phyloP scores from a whole-genome alignment of 441 rosid genomes.

The Aquilaria agallochum region DNA sequence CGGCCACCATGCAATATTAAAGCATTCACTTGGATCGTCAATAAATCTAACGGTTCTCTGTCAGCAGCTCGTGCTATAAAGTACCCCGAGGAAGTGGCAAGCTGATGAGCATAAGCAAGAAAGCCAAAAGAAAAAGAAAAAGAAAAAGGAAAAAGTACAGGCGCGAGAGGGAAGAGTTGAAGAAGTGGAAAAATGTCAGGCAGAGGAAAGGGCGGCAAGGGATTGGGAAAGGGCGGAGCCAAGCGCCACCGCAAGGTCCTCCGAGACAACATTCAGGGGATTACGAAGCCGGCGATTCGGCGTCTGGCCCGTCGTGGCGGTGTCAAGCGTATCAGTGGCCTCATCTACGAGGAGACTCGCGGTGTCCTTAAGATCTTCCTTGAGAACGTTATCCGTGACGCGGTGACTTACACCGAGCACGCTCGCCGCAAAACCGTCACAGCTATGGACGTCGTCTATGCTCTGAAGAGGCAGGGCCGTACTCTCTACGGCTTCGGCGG shows the following conservation, averaged over 20 bases:
- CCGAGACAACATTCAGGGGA: constrained; percentile 14
- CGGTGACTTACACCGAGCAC: too few species aligned
- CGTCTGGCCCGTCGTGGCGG: constrained; percentile 22
- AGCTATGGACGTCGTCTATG: constrained; percentile 23
- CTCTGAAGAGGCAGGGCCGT: constrained; percentile 21
- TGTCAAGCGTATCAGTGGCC: constrained; percentile 20
- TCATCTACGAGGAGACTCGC: constrained; percentile 11
- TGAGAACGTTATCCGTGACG: too few species aligned
- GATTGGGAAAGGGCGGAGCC: constrained; percentile 30
- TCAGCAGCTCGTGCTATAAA: not conserved
- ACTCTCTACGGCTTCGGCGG: constrained; percentile 17
- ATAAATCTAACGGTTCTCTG: constrained; percentile 10
- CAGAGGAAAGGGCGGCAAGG: constrained; percentile 28
- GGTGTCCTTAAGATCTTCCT: too few species aligned
- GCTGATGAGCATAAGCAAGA: too few species aligned
- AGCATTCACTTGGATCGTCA: constrained; percentile 10
- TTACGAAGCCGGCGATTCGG: constrained; percentile 11
- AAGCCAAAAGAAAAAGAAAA: not conserved
- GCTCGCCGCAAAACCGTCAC: constrained; percentile 10
- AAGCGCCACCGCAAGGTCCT: constrained; percentile 26
- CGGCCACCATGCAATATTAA: not conserved
- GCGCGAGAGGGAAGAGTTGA: not conserved
- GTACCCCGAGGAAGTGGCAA: too few species aligned
- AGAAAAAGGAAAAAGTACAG: not conserved
- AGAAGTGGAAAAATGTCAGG: constrained; percentile 17